These are phyloP conservation scores for Saksenaea oblongispora DNA, from an alignment of 371 early-diverging fungal genomes.

Conservation along the genomic window DNA sequence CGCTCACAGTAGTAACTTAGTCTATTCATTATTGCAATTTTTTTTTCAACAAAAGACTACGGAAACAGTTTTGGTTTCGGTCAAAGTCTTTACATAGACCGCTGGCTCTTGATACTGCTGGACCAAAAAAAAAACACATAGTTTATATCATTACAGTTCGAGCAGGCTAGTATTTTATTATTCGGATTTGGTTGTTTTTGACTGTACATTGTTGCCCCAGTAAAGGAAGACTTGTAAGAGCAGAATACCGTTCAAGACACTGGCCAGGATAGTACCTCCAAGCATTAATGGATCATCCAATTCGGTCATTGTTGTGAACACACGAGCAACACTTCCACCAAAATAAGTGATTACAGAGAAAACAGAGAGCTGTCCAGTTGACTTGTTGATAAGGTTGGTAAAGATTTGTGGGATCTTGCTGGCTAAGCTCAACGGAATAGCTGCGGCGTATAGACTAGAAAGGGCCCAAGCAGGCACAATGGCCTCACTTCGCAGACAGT, in stretches of 20 bases:
- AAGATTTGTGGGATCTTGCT: conserved; percentile 90
- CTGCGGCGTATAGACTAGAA: conserved; percentile 67
- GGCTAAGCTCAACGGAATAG: conserved; percentile 79
- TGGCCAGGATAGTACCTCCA: conserved; percentile 68
- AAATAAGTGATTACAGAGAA: conserved; percentile 87
- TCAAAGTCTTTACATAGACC: not conserved
- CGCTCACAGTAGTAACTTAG: not conserved
- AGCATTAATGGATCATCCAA: conserved; percentile 80
- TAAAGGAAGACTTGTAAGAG: conserved; percentile 82
- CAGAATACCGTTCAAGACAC: conserved; percentile 77
- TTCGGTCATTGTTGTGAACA: conserved; percentile 91
- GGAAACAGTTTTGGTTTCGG: not conserved
- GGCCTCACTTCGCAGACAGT: conserved; percentile 34
- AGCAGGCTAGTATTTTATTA: not conserved
- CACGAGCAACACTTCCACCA: conserved; percentile 82
- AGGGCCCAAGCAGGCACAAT: conserved; percentile 51
- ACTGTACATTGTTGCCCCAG: conserved; percentile 48
- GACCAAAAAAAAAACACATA: not conserved
- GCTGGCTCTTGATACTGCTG: not conserved
- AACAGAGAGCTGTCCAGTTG: conserved; percentile 90
- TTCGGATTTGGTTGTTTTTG: not conserved
- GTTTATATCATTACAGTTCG: not conserved
- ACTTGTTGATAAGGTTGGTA: conserved; percentile 69
- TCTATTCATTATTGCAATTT: not conserved
- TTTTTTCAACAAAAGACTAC: not conserved